Evolutionary conservation across 2,329 filamentous ascomycete genomes (phyloP).

Genomic region (Aspergillus pseudoterreus): DNA sequence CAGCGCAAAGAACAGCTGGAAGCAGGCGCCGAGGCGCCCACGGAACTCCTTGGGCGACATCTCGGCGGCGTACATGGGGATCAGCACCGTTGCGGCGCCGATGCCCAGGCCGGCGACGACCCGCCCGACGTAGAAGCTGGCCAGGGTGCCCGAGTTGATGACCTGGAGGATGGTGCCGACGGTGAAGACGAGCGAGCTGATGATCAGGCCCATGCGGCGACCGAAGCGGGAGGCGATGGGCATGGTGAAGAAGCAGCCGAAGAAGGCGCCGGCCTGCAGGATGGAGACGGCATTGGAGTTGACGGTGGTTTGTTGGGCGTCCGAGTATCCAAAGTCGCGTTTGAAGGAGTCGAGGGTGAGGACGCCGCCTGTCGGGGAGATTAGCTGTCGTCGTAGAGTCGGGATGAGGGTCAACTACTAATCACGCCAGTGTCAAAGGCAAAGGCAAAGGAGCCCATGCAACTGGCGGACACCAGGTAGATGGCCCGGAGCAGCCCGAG

Average conservation of each 20-base stretch:
- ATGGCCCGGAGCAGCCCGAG: slow-evolving; percentile 34
- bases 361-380: slow-evolving; percentile 36
- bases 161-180: slow-evolving; percentile 44
- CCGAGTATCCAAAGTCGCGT: slow-evolving; percentile 34
- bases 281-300: slow-evolving; percentile 49
- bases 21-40: slow-evolving; percentile 37
- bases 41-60: slow-evolving; percentile 41
- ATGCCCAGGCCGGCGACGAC: slow-evolving; percentile 47
- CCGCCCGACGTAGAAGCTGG: slow-evolving; percentile 44
- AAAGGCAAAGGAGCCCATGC: slow-evolving; percentile 38
- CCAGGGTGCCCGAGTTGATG: slow-evolving; percentile 42
- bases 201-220: slow-evolving; percentile 42
- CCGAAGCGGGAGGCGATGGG: slow-evolving; percentile 45
- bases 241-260: slow-evolving; percentile 48
- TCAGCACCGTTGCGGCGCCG: slow-evolving; percentile 41
- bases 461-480: slow-evolving; percentile 35
- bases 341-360: slow-evolving; percentile 44
- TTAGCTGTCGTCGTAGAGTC: neutral
- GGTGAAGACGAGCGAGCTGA: slow-evolving; percentile 39
- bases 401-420: slow-evolving; percentile 16
- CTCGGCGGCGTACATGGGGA: slow-evolving; percentile 41
- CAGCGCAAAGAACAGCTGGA: slow-evolving; percentile 37
- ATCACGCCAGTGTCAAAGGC: slow-evolving; percentile 39
- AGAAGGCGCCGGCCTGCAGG: slow-evolving; percentile 50
- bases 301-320: slow-evolving; percentile 37